phyloP scores from a whole-genome alignment of 2,329 filamentous ascomycete genomes.

The Pseudocercospora vitis region DNA sequence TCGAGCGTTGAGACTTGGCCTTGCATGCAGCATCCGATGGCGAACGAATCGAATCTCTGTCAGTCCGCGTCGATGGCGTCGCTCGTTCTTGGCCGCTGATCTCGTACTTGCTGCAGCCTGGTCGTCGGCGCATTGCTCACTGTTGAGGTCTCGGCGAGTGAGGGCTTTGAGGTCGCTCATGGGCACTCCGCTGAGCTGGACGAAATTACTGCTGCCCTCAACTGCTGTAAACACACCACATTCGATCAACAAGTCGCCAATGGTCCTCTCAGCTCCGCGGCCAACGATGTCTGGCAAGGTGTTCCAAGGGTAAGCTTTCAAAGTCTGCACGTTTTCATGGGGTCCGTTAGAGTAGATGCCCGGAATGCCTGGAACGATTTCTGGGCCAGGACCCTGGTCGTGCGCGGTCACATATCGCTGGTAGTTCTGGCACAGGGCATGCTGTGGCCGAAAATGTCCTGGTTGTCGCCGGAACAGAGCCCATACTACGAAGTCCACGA shows the following conservation, averaged over 20 bases:
- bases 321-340: constrained; percentile 67
- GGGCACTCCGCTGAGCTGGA: constrained; percentile 74
- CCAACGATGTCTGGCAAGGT: constrained; percentile 73
- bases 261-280: constrained; percentile 69
- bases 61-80: constrained; percentile 12
- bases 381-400: constrained; percentile 35
- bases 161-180: constrained; percentile 48
- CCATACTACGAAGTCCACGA: constrained; percentile 63
- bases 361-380: constrained; percentile 55
- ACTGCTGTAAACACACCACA: constrained; percentile 73
- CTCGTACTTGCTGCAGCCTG: neutral
- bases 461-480: constrained; percentile 65
- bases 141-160: neutral
- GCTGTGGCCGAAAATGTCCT: constrained; percentile 58
- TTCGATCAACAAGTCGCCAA: constrained; percentile 74
- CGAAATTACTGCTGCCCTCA: constrained; percentile 63
- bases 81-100: neutral
- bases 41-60: constrained; percentile 69
- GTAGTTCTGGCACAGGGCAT: constrained; percentile 83
- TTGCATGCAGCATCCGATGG: constrained; percentile 82
- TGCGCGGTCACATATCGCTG: constrained; percentile 49
- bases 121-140: neutral
- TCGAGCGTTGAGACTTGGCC: constrained; percentile 66
- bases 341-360: constrained; percentile 64
- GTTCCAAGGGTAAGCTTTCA: constrained; percentile 74